Evolutionary conservation across 208 protist genomes (phyloP), one percentile per base, ranked within the genome.

Genomic region (Crithidia brevicula): DNA sequence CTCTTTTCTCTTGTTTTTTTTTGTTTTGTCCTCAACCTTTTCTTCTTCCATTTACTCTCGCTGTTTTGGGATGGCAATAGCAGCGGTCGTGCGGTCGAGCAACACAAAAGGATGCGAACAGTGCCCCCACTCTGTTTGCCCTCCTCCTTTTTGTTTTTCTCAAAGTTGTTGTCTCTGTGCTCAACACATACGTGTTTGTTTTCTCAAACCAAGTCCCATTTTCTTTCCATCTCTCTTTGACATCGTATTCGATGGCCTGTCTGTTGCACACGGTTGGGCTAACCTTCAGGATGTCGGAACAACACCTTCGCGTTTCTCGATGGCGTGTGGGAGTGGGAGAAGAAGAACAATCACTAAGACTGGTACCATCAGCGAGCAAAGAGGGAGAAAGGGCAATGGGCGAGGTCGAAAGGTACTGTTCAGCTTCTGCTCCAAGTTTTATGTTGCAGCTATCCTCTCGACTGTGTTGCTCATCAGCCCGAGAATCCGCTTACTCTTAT

Each of bases 311-410:
- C 52, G 57, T 50, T 23, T 28, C 5, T 52, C 30, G 57, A 54
- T 65, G 54, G 59, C 59, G 45, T 45, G 43, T 65, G 59, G 42
- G 45, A n/a, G 42, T 5, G 2, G 23, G 1, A 36, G 27, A 22
- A 27, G 0, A 28, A 47, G 3, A 18, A 30, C 34, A 25, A 33
- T 18, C 7, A n/a, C n/a, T n/a, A n/a, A n/a, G n/a, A n/a, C n/a
- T n/a, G n/a, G n/a, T n/a, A n/a, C n/a, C n/a, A n/a, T n/a, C n/a
- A n/a, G n/a, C n/a, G n/a, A n/a, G n/a, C n/a, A n/a, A n/a, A n/a
- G n/a, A n/a, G n/a, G n/a, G n/a, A n/a, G n/a, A n/a, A n/a, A n/a
- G n/a, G n/a, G n/a, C n/a, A n/a, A n/a, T n/a, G n/a, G n/a, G n/a
- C n/a, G n/a, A n/a, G n/a, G n/a, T n/a, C n/a, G n/a, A n/a, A n/a